phyloP scores from a whole-genome alignment of 352 stramenopile species.

The Globisporangium uncinulatum region DNA sequence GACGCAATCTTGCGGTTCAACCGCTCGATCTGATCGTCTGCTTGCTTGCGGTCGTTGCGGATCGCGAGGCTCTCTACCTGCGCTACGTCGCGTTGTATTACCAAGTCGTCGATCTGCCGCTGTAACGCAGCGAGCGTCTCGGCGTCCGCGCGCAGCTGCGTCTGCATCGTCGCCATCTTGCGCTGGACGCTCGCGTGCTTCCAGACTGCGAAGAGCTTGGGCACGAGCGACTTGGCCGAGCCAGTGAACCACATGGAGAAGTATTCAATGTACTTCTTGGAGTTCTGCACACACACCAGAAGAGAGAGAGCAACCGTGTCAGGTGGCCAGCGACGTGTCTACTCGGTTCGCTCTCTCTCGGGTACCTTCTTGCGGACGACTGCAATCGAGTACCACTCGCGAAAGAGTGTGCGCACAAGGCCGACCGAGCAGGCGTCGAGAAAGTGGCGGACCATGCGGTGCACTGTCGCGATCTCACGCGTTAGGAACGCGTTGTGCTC shows the following conservation, averaged over 20 bases:
- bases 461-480: constrained; percentile 51
- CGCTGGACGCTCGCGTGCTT: constrained; percentile 26
- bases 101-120: constrained; percentile 50
- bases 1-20: constrained; percentile 55
- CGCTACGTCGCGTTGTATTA: constrained; percentile 33
- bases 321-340: not conserved
- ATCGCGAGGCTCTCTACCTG: constrained; percentile 50
- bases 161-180: constrained; percentile 28
- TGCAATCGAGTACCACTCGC: constrained; percentile 58
- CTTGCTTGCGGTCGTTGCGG: constrained; percentile 53
- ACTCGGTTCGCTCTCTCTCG: not conserved
- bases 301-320: not conserved
- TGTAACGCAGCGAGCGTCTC: constrained; percentile 31
- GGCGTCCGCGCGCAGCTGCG: constrained; percentile 29
- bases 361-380: constrained; percentile 60
- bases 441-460: constrained; percentile 45
- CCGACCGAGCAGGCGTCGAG: constrained; percentile 39
- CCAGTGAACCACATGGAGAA: constrained; percentile 67
- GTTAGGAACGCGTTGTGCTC: constrained; percentile 51
- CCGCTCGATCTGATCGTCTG: constrained; percentile 38
- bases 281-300: constrained; percentile 28
- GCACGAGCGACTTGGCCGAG: constrained; percentile 44
- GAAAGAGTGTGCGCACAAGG: constrained; percentile 47
- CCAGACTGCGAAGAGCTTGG: constrained; percentile 49
- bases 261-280: constrained; percentile 66